Evolutionary conservation across 2,329 filamentous ascomycete genomes (phyloP), one percentile per base, ranked within the genome.

Genomic region (Elsinoe necatrix): DNA sequence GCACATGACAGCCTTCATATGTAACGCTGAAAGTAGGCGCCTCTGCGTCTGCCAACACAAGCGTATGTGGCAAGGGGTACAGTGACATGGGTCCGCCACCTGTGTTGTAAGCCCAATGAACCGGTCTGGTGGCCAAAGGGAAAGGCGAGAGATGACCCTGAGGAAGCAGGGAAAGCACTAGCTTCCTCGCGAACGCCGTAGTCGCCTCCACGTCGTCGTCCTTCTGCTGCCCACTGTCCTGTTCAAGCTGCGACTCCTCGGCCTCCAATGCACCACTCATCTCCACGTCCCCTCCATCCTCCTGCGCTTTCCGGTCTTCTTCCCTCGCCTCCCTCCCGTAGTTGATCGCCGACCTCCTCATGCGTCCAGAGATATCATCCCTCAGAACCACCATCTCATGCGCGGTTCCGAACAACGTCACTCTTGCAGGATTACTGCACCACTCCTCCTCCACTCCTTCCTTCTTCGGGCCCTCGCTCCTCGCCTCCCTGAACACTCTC

Each of bases 1-100:
- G 85, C 31, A 96, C 91, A 73, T 93, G 88, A 67, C 93, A 97
- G 0, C 91, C 92, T 71, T 95, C 92, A 67, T 97, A 97, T 12
- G 88, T 95, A 61, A 96, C 76, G 55, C 86, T 86, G 66, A 95
- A 98, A 0, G 89, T 80, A 12, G 87, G 84, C 8, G 86, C 84
- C 41, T 91, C 88, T 0, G 86, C 77, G 71, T 98, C 93, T 1
- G 89, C 85, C 3, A 98, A 73, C 14, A 95, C 81, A 66, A 97
- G 75, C 0, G 87, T 83, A 18, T 88, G 92, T 1, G 93, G 93
- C 25, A 97, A 72, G 7, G 92, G 93, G 69, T 96, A 97, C 20
- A 98, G 73, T 56, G 89, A 85, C 61, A 97, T 71, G 11, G 54
- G 54, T 12, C 54, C 54, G 2, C 86, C 75, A 1, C 86, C 76